phyloP scores from a whole-genome alignment of 2,329 filamentous ascomycete species.

The Ceratocystis destructans region DNA sequence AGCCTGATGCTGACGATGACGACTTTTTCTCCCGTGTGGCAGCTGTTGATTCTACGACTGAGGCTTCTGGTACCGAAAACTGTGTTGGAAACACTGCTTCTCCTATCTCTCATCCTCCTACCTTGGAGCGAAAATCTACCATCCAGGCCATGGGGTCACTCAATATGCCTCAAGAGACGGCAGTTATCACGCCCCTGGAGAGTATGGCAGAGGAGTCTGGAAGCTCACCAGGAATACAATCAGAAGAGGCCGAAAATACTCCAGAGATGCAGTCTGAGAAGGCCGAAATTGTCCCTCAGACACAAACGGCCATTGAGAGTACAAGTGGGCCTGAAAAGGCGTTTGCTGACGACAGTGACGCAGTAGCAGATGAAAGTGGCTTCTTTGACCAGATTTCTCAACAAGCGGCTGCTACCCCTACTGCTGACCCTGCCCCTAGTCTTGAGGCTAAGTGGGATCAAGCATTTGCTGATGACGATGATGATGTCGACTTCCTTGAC shows the following conservation, averaged over 20 bases:
- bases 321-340: not conserved
- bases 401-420: conserved; percentile 12
- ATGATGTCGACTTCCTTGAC: conserved; percentile 51
- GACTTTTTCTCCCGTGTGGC: conserved; percentile 42
- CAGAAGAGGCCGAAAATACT: not conserved
- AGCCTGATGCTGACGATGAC: conserved; percentile 26
- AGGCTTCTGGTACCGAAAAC: conserved; percentile 30
- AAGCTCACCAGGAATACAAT: conserved; percentile 13
- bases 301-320: no score
- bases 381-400: conserved; percentile 12
- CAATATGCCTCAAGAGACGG: conserved; percentile 21
- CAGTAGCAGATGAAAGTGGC: not conserved
- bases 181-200: conserved; percentile 19
- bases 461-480: conserved; percentile 61
- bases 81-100: conserved; percentile 19
- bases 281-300: no score
- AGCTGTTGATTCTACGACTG: conserved; percentile 13
- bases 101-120: conserved; percentile 20
- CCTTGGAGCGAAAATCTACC: conserved; percentile 55
- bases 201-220: conserved; percentile 24
- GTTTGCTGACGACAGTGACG: not conserved
- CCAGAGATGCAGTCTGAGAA: no score
- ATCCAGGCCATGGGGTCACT: conserved; percentile 48
- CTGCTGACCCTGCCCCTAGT: conserved; percentile 38
- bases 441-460: conserved; percentile 72